Evolutionary conservation across 306 rosid species (phyloP).

Genomic region (Corylus heterophylla): DNA sequence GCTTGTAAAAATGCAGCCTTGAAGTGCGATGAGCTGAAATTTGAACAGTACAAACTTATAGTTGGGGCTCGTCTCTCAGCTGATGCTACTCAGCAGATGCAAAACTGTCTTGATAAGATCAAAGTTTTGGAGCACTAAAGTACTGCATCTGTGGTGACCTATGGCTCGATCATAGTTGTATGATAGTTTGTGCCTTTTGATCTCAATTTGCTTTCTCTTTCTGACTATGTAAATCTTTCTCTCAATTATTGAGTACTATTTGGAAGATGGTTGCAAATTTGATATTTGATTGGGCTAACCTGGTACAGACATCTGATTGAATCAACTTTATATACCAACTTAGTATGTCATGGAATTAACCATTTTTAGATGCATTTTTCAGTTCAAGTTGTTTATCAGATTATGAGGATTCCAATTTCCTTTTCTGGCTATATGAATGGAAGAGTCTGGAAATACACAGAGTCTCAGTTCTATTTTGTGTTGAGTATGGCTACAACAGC

Average conservation of each 20-base stretch:
- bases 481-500: not conserved
- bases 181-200: slow-evolving; percentile 14
- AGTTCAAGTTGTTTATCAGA: not conserved
- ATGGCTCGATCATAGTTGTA: slow-evolving; percentile 7
- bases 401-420: not conserved
- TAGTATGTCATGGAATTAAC: not conserved
- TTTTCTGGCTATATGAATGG: not conserved
- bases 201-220: slow-evolving; percentile 14
- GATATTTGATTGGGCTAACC: too few relatives aligned
- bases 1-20: slow-evolving; percentile 68
- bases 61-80: slow-evolving; percentile 52
- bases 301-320: too few relatives aligned
- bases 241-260: not conserved
- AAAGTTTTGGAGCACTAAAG: slow-evolving; percentile 62
- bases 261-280: not conserved
- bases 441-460: not conserved
- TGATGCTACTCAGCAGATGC: slow-evolving; percentile 57
- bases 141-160: slow-evolving; percentile 4
- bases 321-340: not conserved
- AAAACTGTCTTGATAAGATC: slow-evolving; percentile 56
- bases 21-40: slow-evolving; percentile 69
- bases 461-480: not conserved
- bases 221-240: not conserved
- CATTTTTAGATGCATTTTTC: not conserved
- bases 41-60: slow-evolving; percentile 66